Conservation (phyloP, 805 yeast species). For the Maudiozyma bulderi region DNA sequence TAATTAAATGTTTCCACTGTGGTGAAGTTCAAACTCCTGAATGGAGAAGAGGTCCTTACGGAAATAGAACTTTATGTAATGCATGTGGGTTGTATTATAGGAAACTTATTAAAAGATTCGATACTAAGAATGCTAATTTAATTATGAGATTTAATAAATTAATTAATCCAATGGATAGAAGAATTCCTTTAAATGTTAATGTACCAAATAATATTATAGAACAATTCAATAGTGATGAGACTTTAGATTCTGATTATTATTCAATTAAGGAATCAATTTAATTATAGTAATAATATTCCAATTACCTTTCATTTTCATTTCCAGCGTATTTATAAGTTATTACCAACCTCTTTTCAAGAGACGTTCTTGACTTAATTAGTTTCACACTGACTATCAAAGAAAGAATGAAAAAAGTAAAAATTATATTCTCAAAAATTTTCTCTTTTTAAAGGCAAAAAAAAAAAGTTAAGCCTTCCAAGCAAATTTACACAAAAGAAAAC, state of each 20-base stretch:
- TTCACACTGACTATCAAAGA: too few species aligned
- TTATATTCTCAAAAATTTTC: too few species aligned
- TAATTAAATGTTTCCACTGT: conserved; percentile 51
- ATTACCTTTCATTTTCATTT: not conserved
- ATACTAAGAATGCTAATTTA: conserved; percentile 21
- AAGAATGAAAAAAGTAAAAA: too few species aligned
- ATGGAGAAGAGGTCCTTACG: conserved; percentile 89
- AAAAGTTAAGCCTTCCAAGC: too few species aligned
- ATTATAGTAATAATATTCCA: not conserved
- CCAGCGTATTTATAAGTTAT: not conserved
- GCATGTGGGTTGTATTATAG: conserved; percentile 83
- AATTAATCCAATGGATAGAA: conserved; percentile 22
- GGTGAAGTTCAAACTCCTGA: conserved; percentile 73
- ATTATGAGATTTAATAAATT: conserved; percentile 23
- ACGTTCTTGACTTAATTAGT: too few species aligned
- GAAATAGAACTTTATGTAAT: conserved; percentile 76
- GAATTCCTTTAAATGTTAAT: conserved; percentile 20
- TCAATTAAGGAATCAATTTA: conserved; percentile 1
- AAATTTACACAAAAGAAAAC: too few species aligned
- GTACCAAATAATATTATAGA: conserved; percentile 20
- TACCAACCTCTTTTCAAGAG: too few species aligned
- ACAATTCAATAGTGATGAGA: conserved; percentile 7
- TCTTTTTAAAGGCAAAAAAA: too few species aligned
- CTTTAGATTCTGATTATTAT: conserved; percentile 6
- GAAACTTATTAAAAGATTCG: conserved; percentile 40